These are phyloP conservation scores for Diaporthe sp. DNA, from an alignment of 2,329 filamentous ascomycete species.

Conservation along the genomic window DNA sequence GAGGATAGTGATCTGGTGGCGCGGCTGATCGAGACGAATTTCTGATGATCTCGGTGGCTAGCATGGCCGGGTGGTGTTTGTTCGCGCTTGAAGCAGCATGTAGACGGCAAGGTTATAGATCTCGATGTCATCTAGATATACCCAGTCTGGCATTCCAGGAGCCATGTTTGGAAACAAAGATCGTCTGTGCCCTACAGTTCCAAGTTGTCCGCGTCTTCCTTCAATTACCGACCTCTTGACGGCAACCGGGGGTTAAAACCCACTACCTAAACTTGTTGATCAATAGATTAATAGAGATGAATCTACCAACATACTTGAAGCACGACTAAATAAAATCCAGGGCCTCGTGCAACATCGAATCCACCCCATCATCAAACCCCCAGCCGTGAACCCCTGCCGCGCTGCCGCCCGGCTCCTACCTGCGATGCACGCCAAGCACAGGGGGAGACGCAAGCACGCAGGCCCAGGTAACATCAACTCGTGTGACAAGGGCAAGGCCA, in stretches of 20 bases:
- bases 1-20: constrained; percentile 52
- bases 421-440: constrained; percentile 1
- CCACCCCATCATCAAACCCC: background rate
- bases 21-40: constrained; percentile 52
- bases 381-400: background rate
- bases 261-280: background rate
- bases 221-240: background rate
- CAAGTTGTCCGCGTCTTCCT: background rate
- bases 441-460: background rate
- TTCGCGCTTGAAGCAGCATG: background rate
- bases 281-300: background rate
- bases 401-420: background rate
- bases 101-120: background rate
- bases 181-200: background rate
- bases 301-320: background rate
- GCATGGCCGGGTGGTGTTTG: background rate
- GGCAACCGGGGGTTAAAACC: background rate
- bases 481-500: background rate
- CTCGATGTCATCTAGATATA: background rate
- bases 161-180: background rate
- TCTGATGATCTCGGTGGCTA: constrained; percentile 37
- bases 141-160: background rate
- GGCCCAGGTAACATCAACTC: background rate
- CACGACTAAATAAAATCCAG: background rate
- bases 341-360: background rate